phyloP scores from a whole-genome alignment of 148 eudicot species.

The Selenicereus undatus region DNA sequence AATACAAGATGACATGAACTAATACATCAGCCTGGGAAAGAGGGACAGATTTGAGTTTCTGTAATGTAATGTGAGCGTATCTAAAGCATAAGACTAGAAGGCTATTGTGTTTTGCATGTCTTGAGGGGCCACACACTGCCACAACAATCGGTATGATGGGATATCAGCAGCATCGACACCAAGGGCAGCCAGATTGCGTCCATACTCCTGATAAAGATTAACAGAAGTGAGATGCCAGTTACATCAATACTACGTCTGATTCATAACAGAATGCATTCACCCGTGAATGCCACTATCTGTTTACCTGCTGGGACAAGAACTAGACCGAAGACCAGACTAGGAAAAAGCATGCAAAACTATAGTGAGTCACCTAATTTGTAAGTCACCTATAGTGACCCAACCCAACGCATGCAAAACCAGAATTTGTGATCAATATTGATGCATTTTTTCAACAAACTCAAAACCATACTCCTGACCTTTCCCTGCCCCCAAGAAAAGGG shows the following conservation, averaged over 20 bases:
- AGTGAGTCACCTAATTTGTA: neutral
- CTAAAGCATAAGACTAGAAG: constrained; percentile 37
- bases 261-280: no score
- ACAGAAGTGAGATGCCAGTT: neutral
- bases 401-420: neutral
- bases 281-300: neutral
- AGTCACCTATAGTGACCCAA: neutral
- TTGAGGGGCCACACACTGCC: constrained; percentile 86
- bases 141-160: constrained; percentile 59
- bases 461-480: neutral
- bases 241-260: no score
- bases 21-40: neutral
- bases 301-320: neutral
- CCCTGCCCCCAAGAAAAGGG: no score
- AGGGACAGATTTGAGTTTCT: neutral
- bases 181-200: constrained; percentile 72
- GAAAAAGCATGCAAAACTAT: no score
- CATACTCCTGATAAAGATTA: constrained; percentile 61
- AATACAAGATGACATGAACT: neutral
- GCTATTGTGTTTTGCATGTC: constrained; percentile 54
- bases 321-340: neutral
- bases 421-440: neutral
- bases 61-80: neutral
- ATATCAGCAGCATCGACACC: constrained; percentile 80
- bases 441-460: no score